Conservation (phyloP, 345 rosid species). For the Sisymbrium irio region DNA sequence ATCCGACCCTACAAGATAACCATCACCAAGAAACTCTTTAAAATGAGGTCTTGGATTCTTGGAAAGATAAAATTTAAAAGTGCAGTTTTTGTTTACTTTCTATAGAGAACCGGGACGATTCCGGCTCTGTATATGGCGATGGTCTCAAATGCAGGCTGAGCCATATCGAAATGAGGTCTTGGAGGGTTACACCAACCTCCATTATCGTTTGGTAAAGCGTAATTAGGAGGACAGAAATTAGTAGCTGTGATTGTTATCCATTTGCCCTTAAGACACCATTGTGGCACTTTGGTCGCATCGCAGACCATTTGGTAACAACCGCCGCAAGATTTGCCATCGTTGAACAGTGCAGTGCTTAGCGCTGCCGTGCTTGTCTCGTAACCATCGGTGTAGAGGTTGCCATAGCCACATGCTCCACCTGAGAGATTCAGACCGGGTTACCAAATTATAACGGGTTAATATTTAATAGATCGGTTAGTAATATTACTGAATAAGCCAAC, state of each 20-base stretch:
- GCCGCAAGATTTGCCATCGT: conserved; percentile 58
- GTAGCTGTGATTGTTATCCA: conserved; percentile 67
- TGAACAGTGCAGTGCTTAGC: conserved; percentile 65
- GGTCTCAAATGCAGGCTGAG: conserved; percentile 75
- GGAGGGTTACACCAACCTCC: conserved; percentile 91
- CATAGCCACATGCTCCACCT: conserved; percentile 92
- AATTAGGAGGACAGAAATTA: conserved; percentile 82
- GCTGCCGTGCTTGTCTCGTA: conserved; percentile 68
- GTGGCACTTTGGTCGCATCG: conserved; percentile 45
- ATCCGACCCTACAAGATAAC: conserved; percentile 45
- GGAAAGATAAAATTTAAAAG: background rate
- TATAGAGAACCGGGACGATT: conserved; percentile 60
- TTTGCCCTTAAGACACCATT: conserved; percentile 63
- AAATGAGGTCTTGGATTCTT: background rate
- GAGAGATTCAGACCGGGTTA: background rate
- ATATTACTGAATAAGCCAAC: too few relatives aligned
- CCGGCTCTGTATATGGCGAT: conserved; percentile 70
- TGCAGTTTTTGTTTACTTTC: conserved; percentile 39
- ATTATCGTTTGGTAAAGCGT: conserved; percentile 54
- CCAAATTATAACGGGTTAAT: too few relatives aligned
- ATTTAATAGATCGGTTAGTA: too few relatives aligned
- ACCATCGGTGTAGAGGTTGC: conserved; percentile 61
- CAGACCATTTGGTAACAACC: conserved; percentile 72
- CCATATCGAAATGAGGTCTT: conserved; percentile 64
- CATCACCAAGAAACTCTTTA: background rate